Percentiles rank a stretch among this genome's conserved stretches.
Conservation (phyloP, 2,329 filamentous ascomycete species). For the Aspergillus aculeatus region DNA sequence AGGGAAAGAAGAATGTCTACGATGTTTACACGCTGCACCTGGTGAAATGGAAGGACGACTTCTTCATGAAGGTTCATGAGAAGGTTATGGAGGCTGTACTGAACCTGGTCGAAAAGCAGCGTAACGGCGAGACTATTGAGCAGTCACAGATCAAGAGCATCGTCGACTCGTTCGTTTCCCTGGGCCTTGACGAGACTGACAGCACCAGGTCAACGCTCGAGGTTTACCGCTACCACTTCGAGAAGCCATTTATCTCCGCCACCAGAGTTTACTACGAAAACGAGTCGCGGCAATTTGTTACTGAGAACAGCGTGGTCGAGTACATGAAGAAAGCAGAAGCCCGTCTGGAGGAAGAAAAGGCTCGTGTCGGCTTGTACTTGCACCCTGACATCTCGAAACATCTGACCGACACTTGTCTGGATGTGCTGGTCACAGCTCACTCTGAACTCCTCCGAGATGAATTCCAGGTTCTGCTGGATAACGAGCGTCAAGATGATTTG, state of each 20-base stretch:
- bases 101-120: constrained; percentile 93
- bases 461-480: constrained; percentile 90
- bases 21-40: constrained; percentile 97
- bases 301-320: constrained; percentile 95
- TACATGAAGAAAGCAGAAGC: constrained; percentile 99
- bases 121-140: constrained; percentile 96
- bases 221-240: constrained; percentile 89
- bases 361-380: constrained; percentile 86
- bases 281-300: constrained; percentile 91
- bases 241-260: constrained; percentile 83
- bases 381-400: constrained; percentile 83
- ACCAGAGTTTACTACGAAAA: constrained; percentile 84
- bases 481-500: constrained; percentile 93
- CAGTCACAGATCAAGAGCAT: constrained; percentile 96
- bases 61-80: constrained; percentile 78
- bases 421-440: constrained; percentile 86
- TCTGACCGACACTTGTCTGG: constrained; percentile 83
- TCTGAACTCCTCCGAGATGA: constrained; percentile 84
- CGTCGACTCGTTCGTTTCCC: constrained; percentile 91
- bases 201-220: constrained; percentile 91
- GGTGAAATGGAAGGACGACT: constrained; percentile 89
- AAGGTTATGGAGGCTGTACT: constrained; percentile 95
- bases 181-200: constrained; percentile 91
- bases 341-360: constrained; percentile 87
- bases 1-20: constrained; percentile 97